Conservation (phyloP, 164 flowering plant species). For the Vitis vinifera region DNA sequence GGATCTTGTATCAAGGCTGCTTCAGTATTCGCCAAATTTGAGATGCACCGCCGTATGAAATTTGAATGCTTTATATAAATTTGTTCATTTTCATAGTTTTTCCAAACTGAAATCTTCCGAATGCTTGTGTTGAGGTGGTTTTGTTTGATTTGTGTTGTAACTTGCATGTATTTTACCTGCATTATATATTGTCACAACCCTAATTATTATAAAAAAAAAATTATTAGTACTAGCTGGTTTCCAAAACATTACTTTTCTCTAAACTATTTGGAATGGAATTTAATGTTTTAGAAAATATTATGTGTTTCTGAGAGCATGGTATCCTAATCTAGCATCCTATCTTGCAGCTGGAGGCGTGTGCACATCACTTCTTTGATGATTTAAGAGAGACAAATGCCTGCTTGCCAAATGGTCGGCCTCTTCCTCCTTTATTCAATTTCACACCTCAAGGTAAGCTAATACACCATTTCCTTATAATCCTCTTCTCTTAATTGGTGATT, state of each 20-base stretch:
- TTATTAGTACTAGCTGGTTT: neutral
- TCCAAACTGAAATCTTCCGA: neutral
- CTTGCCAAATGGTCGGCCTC: slow-evolving; percentile 70
- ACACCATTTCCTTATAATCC: neutral
- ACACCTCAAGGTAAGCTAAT: slow-evolving; percentile 73
- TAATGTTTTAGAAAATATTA: no score
- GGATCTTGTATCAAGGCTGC: slow-evolving; percentile 94
- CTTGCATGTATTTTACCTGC: no score
- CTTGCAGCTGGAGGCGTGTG: slow-evolving; percentile 88
- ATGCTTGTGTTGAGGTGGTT: no score
- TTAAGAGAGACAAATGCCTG: slow-evolving; percentile 72
- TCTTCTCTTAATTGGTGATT: neutral
- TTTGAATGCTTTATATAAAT: neutral
- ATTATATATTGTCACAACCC: no score
- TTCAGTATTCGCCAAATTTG: slow-evolving; percentile 89
- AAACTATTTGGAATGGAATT: neutral
- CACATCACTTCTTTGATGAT: slow-evolving; percentile 86
- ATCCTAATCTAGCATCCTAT: neutral
- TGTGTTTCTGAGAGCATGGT: neutral
- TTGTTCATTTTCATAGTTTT: neutral
- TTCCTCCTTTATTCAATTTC: slow-evolving; percentile 89
- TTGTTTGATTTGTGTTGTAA: no score
- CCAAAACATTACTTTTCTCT: neutral
- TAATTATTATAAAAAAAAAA: no score
- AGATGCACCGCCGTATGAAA: slow-evolving; percentile 89